Base-by-base conservation (phyloP, 495 filamentous ascomycete genomes). In the Aspergillus nanangensis region DNA sequence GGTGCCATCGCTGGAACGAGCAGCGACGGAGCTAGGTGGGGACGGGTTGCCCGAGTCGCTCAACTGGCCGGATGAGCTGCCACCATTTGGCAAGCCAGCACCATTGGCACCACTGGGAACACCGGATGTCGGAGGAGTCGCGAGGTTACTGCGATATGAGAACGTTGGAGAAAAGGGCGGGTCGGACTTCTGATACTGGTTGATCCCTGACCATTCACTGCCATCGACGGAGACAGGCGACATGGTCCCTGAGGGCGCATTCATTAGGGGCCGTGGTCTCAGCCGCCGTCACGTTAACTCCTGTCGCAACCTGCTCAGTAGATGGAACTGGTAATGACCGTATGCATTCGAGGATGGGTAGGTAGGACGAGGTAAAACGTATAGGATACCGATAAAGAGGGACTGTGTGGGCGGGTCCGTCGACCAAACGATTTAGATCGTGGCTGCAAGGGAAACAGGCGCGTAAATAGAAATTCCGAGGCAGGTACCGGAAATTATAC, bases 131-230 rank as follows among this genome's bases (percentile, higher is more conserved):
- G 84, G 83, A 49, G 84, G 85, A 46, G 85, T 87, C 52, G 73
- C 78, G 40, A 87, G 76, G 44, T 83, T 79, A 44, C 81, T 79
- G 52, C 81, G 79, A 55, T 68, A 77, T 38, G 69, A 64, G 44
- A 68, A 62, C 18, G 67, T 70, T 21, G 81, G 75, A 38, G 77
- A 77, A 44, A 77, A 78, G 21, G 76, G 69, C 36, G 72, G 58
- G 25, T 75, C 76, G 58, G 82, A 71, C 50, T 73, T 74, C 38
- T 84, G 78, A 60, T 94, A 92, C 56, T 80, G 78, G 38, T 82
- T 80, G 49, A 86, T 78, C 39, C 82, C 85, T 18, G 88, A 90
- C 90, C 89, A 95, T 67, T 95, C 90, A 69, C 83, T 94, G 53
- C 84, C 81, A 60, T 80, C 83, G 58, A 83, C 81, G 63, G 88